Percentiles rank a stretch among this genome's conserved stretches.
phyloP scores from a whole-genome alignment of 1,284 basidiomycete species.

The Marasmius fiardii region DNA sequence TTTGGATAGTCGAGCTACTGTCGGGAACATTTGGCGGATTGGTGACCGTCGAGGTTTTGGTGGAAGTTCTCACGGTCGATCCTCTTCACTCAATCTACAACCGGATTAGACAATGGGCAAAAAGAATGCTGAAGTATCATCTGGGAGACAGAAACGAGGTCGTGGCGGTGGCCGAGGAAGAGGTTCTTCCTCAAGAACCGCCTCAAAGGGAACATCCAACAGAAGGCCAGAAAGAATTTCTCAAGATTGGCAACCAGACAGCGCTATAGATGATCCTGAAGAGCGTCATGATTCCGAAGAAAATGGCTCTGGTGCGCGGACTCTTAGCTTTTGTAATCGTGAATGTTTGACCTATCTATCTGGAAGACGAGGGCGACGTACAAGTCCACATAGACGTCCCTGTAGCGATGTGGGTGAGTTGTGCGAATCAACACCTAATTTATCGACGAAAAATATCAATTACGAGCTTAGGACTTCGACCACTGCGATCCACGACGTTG shows the following conservation, averaged over 20 bases:
- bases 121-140: conserved; percentile 30
- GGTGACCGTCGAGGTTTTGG: neutral
- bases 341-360: conserved; percentile 10
- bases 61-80: neutral
- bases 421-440: neutral
- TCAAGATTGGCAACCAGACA: conserved; percentile 41
- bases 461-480: conserved; percentile 78
- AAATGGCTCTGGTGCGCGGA: conserved; percentile 19
- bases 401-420: conserved; percentile 86
- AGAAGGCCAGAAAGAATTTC: conserved; percentile 17
- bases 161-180: conserved; percentile 25
- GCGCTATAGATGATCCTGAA: conserved; percentile 42
- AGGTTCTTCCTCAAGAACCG: conserved; percentile 20
- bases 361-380: conserved; percentile 27
- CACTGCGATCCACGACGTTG: conserved; percentile 96
- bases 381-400: conserved; percentile 54
- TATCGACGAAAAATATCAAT: neutral
- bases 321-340: neutral
- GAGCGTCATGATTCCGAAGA: conserved; percentile 26
- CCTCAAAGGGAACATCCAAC: conserved; percentile 23
- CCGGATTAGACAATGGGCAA: conserved; percentile 32
- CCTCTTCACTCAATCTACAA: neutral
- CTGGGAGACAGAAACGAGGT: conserved; percentile 20
- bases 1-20: conserved; percentile 64
- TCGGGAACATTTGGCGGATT: conserved; percentile 54